Evolutionary conservation across 169 alveolate species (phyloP).

Genomic region (Cryptosporidium tyzzeri): DNA sequence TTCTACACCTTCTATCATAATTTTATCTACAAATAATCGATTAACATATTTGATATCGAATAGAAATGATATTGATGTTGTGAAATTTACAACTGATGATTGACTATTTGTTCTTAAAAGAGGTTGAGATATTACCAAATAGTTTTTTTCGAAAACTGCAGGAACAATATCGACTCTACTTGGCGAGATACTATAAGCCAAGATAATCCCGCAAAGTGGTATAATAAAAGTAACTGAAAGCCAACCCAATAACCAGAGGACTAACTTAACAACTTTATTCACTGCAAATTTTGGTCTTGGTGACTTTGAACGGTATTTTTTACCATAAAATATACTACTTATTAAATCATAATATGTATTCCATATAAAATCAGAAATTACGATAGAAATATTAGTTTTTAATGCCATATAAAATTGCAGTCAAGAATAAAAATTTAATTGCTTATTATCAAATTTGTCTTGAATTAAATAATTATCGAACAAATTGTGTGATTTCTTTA

Average conservation of each 20-base stretch:
- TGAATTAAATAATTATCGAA: background rate
- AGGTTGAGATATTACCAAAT: conserved; percentile 55
- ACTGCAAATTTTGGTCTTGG: conserved; percentile 7
- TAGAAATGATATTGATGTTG: conserved; percentile 49
- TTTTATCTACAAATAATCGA: conserved; percentile 32
- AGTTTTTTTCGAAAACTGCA: conserved; percentile 33
- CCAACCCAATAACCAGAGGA: conserved; percentile 50
- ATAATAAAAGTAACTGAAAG: conserved; percentile 21
- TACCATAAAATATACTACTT: conserved; percentile 59
- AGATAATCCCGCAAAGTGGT: conserved; percentile 58
- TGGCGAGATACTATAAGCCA: conserved; percentile 50
- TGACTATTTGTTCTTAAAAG: conserved; percentile 24
- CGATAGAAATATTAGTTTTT: conserved; percentile 1
- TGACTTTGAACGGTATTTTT: conserved; percentile 4
- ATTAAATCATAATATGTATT: conserved; percentile 50
- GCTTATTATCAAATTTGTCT: background rate
- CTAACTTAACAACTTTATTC: background rate
- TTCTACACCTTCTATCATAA: conserved; percentile 43
- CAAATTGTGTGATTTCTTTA: background rate
- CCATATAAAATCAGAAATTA: background rate
- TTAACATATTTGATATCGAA: conserved; percentile 42
- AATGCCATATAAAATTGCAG: background rate
- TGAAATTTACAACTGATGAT: conserved; percentile 16
- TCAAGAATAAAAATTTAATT: background rate
- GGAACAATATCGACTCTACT: conserved; percentile 59